phyloP scores from a whole-genome alignment of 352 stramenopile species.

The Globisporangium canariense region DNA sequence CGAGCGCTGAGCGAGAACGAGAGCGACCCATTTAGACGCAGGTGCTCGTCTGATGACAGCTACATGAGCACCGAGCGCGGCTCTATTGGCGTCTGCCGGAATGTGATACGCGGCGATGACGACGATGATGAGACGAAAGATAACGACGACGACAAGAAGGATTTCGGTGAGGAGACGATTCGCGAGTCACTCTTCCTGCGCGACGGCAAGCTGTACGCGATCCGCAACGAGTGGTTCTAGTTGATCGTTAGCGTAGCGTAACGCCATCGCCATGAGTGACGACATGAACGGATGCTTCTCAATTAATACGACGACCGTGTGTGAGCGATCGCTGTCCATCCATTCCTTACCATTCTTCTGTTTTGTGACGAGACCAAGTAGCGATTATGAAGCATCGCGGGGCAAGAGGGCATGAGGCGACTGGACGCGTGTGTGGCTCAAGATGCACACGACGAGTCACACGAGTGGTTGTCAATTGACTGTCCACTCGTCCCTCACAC shows the following conservation, averaged over 20 bases:
- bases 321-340: too few species aligned
- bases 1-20: neutral
- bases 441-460: too few species aligned
- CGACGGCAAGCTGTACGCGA: neutral
- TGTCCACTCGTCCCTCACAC: too few species aligned
- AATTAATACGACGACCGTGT: too few species aligned
- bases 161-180: neutral
- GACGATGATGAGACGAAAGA: neutral
- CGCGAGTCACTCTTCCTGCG: slow-evolving; percentile 8
- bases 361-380: too few species aligned
- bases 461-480: too few species aligned
- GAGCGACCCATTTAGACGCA: neutral
- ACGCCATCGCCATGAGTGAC: too few species aligned
- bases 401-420: too few species aligned
- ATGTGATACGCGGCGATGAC: neutral
- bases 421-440: too few species aligned
- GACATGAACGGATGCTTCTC: neutral
- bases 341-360: too few species aligned
- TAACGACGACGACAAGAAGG: neutral
- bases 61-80: slow-evolving; percentile 5
- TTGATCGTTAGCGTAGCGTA: neutral
- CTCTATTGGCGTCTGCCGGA: neutral
- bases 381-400: too few species aligned
- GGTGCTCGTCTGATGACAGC: slow-evolving; percentile 12
- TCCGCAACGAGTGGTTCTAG: slow-evolving; percentile 8